Evolutionary conservation across 768 basidiomycete genomes (phyloP).

Genomic region (Tubosaeta sp.): DNA sequence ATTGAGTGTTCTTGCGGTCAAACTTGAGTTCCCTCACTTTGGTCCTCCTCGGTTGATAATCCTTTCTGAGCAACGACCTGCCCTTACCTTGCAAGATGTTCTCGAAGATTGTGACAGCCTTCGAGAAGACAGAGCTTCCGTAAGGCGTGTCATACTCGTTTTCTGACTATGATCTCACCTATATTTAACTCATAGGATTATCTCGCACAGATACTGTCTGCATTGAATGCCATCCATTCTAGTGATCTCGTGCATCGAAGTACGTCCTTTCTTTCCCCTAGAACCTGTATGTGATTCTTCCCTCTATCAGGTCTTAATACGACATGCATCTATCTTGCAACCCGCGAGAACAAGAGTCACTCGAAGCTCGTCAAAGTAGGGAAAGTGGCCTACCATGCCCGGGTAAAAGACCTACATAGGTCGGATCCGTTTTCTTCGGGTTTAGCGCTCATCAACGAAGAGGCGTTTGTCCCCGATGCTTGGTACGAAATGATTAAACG

Average conservation of each 20-base stretch:
- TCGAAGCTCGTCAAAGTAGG: slow-evolving; percentile 71
- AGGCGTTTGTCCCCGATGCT: slow-evolving; percentile 25
- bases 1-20: slow-evolving; percentile 63
- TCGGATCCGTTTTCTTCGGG: slow-evolving; percentile 70
- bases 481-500: slow-evolving; percentile 14
- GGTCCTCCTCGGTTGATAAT: slow-evolving; percentile 55
- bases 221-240: slow-evolving; percentile 62
- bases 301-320: slow-evolving; percentile 47
- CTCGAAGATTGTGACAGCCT: slow-evolving; percentile 74
- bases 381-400: slow-evolving; percentile 66
- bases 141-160: slow-evolving; percentile 30
- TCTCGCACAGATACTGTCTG: slow-evolving; percentile 66
- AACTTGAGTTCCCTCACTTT: slow-evolving; percentile 49
- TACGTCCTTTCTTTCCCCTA: slow-evolving; percentile 17
- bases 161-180: neutral
- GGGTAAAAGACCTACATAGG: slow-evolving; percentile 73
- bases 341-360: slow-evolving; percentile 45
- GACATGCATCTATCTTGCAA: slow-evolving; percentile 57
- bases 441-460: slow-evolving; percentile 13
- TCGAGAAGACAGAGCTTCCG: slow-evolving; percentile 66
- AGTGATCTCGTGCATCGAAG: slow-evolving; percentile 69
- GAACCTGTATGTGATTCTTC: neutral
- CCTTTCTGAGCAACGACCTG: slow-evolving; percentile 67
- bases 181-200: slow-evolving; percentile 53
- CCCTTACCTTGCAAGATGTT: slow-evolving; percentile 64